Evolutionary conservation across 2,329 filamentous ascomycete genomes (phyloP), one percentile per base, ranked within the genome.

Genomic region (Ophidiomyces ophidiicola): DNA sequence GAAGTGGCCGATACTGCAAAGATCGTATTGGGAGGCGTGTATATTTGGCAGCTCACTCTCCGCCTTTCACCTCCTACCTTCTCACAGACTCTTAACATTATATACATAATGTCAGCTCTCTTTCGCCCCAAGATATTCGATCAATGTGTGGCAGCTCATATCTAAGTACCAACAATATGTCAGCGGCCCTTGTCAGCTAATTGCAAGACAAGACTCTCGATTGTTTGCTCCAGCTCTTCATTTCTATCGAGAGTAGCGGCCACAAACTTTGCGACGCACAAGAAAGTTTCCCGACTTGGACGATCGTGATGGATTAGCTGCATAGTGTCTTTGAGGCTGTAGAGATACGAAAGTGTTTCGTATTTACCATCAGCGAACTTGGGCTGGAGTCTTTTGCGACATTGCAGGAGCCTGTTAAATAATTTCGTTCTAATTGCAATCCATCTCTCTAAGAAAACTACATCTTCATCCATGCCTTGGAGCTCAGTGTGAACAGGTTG

Each of bases 171-270:
- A n/a, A n/a, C n/a, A n/a, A n/a, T n/a, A n/a, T n/a, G n/a, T n/a
- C n/a, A n/a, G n/a, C n/a, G n/a, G n/a, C 4, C 12, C 3, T n/a
- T 11, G 10, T 17, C 36, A 29, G 7, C 14, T 7, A 4, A 7
- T 2, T 10, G 15, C 12, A 26, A 11, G 15, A 12, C 28, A 11
- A 36, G 18, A n/a, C 37, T 20, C 10, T 21, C 8, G 17, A 41
- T 19, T 38, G 41, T 20, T 12, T 21, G 6, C 18, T 39, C 36
- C 8, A 46, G 36, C 3, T 11, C 20, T 28, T 43, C 39, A 20
- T 44, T 44, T 21, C 44, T 32, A 17, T 41, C 42, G 6, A 46
- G 33, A 8, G 36, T 41, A 11, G 36, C 23, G 10, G 10, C 8
- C 5, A 43, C 18, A 25, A 32, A 26, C 12, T 31, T 20, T 15